A percentile compares a stretch with the other conserved stretches of the same genome.
These are phyloP conservation scores for Durusdinium trenchii DNA, from an alignment of 73 alveolate species.

Conservation along the genomic window DNA sequence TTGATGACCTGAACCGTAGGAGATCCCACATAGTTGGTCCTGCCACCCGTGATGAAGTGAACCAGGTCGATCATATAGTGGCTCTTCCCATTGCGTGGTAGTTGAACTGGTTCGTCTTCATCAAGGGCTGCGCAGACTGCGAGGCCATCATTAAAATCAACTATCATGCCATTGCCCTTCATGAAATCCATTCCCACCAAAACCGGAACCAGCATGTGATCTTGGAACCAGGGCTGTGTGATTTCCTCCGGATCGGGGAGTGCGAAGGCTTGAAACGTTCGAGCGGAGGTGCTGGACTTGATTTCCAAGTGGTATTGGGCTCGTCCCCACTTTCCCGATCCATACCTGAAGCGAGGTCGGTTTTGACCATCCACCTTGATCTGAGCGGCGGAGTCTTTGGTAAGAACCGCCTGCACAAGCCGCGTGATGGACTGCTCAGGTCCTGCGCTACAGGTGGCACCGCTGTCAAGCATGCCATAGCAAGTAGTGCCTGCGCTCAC, in stretches of 20 bases:
- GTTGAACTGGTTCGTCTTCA: not conserved
- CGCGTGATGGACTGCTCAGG: not conserved
- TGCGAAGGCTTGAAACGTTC: not conserved
- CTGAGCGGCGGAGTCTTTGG: not conserved
- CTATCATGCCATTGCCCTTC: not conserved
- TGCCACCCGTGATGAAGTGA: not conserved
- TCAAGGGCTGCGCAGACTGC: not conserved
- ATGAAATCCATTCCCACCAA: slow-evolving; percentile 39
- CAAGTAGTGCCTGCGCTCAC: not conserved
- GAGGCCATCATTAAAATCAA: not conserved
- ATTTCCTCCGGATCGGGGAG: slow-evolving; percentile 17
- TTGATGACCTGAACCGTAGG: not conserved
- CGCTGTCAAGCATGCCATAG: slow-evolving; percentile 32
- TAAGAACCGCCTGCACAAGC: not conserved
- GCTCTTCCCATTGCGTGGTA: not conserved
- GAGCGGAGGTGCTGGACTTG: not conserved
- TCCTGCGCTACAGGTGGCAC: slow-evolving; percentile 41
- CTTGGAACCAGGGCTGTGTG: not conserved
- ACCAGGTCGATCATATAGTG: slow-evolving; percentile 18
- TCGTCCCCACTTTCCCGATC: slow-evolving; percentile 17
- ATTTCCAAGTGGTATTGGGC: not conserved
- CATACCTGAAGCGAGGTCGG: not conserved
- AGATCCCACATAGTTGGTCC: not conserved
- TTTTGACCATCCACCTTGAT: not conserved
- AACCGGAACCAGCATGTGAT: slow-evolving; percentile 15